These are phyloP conservation scores for Aspergillus brasiliensis DNA, from an alignment of 2,329 filamentous ascomycete genomes.

Conservation along the genomic window DNA sequence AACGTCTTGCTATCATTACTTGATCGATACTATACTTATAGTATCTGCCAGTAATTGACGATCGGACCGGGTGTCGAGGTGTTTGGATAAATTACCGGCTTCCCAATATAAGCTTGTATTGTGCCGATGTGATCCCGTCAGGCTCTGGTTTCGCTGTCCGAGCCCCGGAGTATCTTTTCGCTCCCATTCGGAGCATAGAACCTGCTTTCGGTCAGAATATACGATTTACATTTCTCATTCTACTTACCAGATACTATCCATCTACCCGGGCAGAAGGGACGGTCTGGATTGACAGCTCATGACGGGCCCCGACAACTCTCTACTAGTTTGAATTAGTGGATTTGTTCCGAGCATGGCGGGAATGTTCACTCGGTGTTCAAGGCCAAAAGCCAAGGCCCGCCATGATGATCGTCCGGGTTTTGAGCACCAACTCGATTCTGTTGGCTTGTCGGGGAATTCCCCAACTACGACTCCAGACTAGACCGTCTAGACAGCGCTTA, in stretches of 20 bases:
- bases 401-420: neutral
- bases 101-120: constrained; percentile 1
- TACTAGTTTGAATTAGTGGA: too few species aligned
- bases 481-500: too few species aligned
- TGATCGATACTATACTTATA: neutral
- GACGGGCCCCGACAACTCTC: neutral
- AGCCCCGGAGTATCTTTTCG: constrained; percentile 5
- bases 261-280: neutral
- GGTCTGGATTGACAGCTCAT: neutral
- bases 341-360: neutral
- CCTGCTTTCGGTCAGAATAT: neutral
- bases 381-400: neutral
- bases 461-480: neutral
- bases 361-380: neutral
- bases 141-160: neutral
- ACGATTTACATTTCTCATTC: neutral
- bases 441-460: neutral
- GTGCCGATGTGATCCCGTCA: neutral
- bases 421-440: neutral
- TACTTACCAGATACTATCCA: neutral
- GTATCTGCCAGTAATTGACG: neutral
- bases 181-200: neutral
- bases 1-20: neutral
- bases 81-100: neutral
- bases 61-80: constrained; percentile 6